Evolutionary conservation across 495 filamentous ascomycete genomes (phyloP).

Genomic region (Penicillium samsonianum): DNA sequence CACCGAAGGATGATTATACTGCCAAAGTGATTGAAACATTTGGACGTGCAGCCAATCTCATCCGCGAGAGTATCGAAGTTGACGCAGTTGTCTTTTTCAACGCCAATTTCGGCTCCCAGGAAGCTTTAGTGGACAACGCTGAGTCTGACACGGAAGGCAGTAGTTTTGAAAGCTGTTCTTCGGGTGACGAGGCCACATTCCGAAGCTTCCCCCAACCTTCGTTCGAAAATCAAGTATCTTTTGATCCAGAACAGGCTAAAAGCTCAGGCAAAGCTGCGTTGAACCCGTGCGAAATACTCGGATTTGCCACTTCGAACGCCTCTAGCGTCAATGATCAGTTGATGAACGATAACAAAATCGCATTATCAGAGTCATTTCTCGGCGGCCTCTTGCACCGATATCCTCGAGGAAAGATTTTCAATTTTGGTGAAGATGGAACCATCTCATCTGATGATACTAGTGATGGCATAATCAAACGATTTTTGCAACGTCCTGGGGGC

Average conservation of each 20-base stretch:
- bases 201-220: neutral
- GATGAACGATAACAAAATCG: constrained; percentile 12
- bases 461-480: constrained; percentile 12
- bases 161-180: constrained; percentile 14
- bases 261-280: constrained; percentile 7
- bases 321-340: constrained; percentile 18
- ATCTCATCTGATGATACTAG: constrained; percentile 20
- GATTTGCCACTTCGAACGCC: constrained; percentile 18
- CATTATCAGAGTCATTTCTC: constrained; percentile 20
- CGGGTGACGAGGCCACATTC: constrained; percentile 13
- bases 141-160: constrained; percentile 23
- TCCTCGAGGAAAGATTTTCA: constrained; percentile 24
- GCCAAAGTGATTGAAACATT: constrained; percentile 18
- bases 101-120: constrained; percentile 34
- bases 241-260: neutral
- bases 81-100: constrained; percentile 54
- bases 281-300: constrained; percentile 22
- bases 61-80: constrained; percentile 51
- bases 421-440: constrained; percentile 18
- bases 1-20: constrained; percentile 10
- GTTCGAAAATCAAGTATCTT: neutral
- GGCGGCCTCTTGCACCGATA: constrained; percentile 17
- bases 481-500: constrained; percentile 8
- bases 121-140: constrained; percentile 13
- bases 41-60: constrained; percentile 47